Evolutionary conservation across 2,329 filamentous ascomycete genomes (phyloP), one percentile per base, ranked within the genome.

Genomic region (Penicillium thymicola): DNA sequence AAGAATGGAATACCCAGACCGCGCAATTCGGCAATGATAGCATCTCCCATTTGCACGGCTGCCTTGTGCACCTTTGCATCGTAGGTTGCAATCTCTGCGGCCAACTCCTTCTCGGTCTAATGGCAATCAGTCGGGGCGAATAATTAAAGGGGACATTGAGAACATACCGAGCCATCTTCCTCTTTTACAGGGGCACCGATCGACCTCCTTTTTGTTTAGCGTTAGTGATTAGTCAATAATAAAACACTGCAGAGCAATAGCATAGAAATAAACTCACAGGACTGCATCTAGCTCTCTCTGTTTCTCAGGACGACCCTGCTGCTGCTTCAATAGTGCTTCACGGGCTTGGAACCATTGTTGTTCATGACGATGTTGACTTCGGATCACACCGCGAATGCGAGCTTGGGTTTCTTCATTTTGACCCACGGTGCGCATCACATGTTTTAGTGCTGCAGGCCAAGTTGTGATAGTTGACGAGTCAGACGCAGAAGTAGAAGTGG

Each of bases 41-140:
- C 80, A n/a, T 78, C 75, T 0, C 81, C 78, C 85, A 89, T 87
- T 11, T 82, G 76, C 40, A 72, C 72, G 49, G 82, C 81, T 3
- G 85, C 85, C 53, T 76, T 78, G 63, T 87, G 82, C 16, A 89
- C 82, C 66, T 89, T 89, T 51, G 73, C 71, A 61, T 88, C 85
- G 66, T 85, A 88, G 21, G 76, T 75, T 30, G 74, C 68, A 8
- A 89, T 71, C 68, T 89, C 86, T 46, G 78, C 75, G 34, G 78
- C 70, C 45, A 85, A 74, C 46, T 81, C 77, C 59, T 81, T 72
- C 8, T 71, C 70, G 28, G 76, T 78, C 74, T 80, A 32, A 40
- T 32, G 0, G 4, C 23, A 7, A 49, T 54, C 47, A 57, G 46
- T 55, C 13, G 16, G 2, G 21, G 10, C 2, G 6, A 34, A 40